Percentiles rank a stretch among this genome's conserved stretches.
Conservation (phyloP, 2,329 filamentous ascomycete genomes). For the Fusarium camptoceras region DNA sequence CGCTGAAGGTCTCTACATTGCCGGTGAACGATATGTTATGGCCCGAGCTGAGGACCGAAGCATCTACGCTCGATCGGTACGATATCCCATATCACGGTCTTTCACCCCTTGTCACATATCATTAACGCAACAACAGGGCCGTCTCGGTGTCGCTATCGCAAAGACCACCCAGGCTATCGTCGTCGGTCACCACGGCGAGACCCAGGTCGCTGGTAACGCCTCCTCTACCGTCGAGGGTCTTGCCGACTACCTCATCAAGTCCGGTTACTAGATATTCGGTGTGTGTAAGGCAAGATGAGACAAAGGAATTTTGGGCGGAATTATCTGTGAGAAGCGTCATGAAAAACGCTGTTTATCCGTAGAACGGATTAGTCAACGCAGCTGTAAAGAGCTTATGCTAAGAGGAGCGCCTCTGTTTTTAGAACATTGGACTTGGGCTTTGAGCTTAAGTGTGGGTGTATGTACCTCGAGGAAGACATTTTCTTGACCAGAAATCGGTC, state of each 20-base stretch:
- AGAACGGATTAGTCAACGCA: slow-evolving; percentile 34
- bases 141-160: slow-evolving; percentile 82
- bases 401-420: slow-evolving; percentile 42
- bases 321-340: slow-evolving; percentile 22
- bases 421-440: slow-evolving; percentile 37
- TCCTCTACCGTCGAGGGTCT: slow-evolving; percentile 84
- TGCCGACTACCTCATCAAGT: slow-evolving; percentile 85
- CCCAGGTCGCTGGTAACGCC: slow-evolving; percentile 78
- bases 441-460: slow-evolving; percentile 37
- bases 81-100: slow-evolving; percentile 34
- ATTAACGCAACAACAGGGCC: slow-evolving; percentile 63
- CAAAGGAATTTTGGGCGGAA: slow-evolving; percentile 13
- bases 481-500: slow-evolving; percentile 38
- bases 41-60: slow-evolving; percentile 80
- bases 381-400: slow-evolving; percentile 41
- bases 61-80: slow-evolving; percentile 88
- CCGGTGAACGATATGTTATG: slow-evolving; percentile 81
- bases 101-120: not conserved
- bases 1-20: slow-evolving; percentile 79
- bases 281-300: not conserved
- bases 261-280: slow-evolving; percentile 73
- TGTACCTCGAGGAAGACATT: slow-evolving; percentile 37
- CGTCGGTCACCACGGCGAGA: slow-evolving; percentile 85
- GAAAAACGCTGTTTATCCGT: slow-evolving; percentile 32
- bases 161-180: slow-evolving; percentile 92